These are phyloP conservation scores for Aquilaria agallochum DNA, from an alignment of 441 rosid species.

Conservation along the genomic window DNA sequence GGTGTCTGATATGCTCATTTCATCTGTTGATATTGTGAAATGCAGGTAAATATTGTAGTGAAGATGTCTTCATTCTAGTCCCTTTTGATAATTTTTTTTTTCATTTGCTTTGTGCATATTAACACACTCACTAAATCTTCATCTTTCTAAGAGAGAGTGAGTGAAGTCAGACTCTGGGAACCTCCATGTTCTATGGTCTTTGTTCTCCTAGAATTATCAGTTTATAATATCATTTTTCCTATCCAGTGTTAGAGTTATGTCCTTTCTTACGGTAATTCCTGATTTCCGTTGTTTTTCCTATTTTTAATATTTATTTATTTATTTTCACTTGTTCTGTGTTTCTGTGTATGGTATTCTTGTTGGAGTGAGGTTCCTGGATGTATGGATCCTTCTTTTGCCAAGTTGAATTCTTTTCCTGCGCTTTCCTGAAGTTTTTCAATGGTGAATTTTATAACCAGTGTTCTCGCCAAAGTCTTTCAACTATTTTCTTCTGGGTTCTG, in stretches of 20 bases:
- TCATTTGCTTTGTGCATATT: no score
- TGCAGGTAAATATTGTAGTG: no score
- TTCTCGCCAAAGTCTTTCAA: no score
- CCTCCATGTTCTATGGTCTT: constrained; percentile 16
- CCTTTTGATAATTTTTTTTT: no score
- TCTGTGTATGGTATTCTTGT: not conserved
- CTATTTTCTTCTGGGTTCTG: no score
- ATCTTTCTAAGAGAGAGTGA: constrained; percentile 16
- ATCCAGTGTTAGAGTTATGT: not conserved
- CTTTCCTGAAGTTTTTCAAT: no score
- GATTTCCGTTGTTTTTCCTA: not conserved
- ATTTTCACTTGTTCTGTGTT: no score
- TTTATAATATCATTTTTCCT: not conserved
- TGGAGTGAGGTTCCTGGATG: not conserved
- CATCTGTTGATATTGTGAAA: no score
- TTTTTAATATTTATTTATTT: not conserved
- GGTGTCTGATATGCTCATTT: no score
- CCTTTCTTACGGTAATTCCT: constrained; percentile 7
- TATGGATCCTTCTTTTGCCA: not conserved
- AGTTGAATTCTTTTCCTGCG: no score
- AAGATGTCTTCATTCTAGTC: no score
- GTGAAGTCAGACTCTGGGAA: constrained; percentile 6
- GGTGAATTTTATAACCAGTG: no score
- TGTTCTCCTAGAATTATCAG: not conserved
- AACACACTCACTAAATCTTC: constrained; percentile 41